A percentile compares a stretch with the other conserved stretches of the same genome.
Conservation (phyloP, 805 yeast species). For the Groenewaldozyma salmanticensis region DNA sequence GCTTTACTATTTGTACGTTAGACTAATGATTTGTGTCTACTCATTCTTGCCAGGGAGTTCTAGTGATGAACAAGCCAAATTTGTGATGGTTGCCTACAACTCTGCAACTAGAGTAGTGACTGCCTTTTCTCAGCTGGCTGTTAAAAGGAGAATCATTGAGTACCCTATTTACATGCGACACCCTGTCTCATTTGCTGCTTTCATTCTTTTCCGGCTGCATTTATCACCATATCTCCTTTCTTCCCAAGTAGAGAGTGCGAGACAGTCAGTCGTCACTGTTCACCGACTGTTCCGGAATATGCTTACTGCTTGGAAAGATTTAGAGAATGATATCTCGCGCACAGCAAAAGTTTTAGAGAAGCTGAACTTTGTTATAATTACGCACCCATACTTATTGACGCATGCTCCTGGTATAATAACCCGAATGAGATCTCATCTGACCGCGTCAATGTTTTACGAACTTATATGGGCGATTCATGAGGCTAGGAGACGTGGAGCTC, state of each 20-base stretch:
- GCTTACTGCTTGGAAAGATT: constrained; percentile 82
- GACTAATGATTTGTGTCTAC: constrained; percentile 75
- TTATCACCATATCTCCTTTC: constrained; percentile 64
- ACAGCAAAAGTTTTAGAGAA: constrained; percentile 87
- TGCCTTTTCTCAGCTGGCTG: constrained; percentile 59
- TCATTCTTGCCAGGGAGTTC: constrained; percentile 77
- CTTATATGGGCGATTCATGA: constrained; percentile 92
- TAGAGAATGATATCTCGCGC: constrained; percentile 82
- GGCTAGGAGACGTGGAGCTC: constrained; percentile 56
- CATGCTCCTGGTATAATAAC: constrained; percentile 68
- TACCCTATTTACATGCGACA: constrained; percentile 82
- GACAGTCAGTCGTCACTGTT: constrained; percentile 89
- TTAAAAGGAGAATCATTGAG: constrained; percentile 62
- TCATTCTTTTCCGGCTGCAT: constrained; percentile 71
- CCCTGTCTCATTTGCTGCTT: constrained; percentile 67
- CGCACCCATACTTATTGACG: constrained; percentile 75
- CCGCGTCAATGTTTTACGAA: constrained; percentile 86
- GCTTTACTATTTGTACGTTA: constrained; percentile 67
- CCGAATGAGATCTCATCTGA: constrained; percentile 83
- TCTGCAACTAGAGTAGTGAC: constrained; percentile 78
- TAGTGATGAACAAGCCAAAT: constrained; percentile 74
- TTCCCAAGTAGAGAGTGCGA: constrained; percentile 71
- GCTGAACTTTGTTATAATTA: constrained; percentile 73
- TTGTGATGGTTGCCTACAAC: constrained; percentile 71
- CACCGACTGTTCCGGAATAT: constrained; percentile 83